Base-by-base conservation (phyloP, 768 basidiomycete genomes). In the Dioszegia hungarica region DNA sequence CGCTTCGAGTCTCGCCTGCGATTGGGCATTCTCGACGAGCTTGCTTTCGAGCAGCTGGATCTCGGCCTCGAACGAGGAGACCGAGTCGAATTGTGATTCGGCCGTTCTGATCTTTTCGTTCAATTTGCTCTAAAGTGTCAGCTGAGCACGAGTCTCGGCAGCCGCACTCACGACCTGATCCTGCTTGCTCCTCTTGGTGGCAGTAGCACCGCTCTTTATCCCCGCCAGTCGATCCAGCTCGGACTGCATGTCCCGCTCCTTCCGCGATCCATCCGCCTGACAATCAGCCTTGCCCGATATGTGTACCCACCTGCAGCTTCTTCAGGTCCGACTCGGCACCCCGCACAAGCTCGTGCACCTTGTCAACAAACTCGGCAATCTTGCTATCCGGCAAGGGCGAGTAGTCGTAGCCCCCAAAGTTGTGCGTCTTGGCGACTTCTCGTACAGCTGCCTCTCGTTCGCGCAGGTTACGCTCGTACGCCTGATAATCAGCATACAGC, bases 361-460 rank as follows among this genome's bases (percentile, higher is more conserved):
- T 82, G 9, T 84, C 77, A 24, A 85, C 79, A 72, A 95, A 93
- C 41, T 90, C 86, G 27, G 81, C 73, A 19, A 91, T 80, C 70
- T 90, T 83, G 37, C 84, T 82, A 37, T 84, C 81, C 47, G 86
- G 86, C 33, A 92, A 79, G 1, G 86, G 85, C 0, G 84, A 80
- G 46, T 84, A 80, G 50, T 83, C 84, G 70, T 83, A 91, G 0
- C 89, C 90, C 47, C 84, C 83, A 63, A 97, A 85, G 9, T 81
- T 80, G 63, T 87, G 79, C 61, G 84, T 84, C 33, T 83, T 78
- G 47, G 84, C 81, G 15, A 90, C 82, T 45, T 85, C 83, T 12
- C 82, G 83, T 54, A 97, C 85, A 22, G 86, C 78, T 14, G 81
- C 79, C 72, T 93, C 91, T 28, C 93, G 84, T 4, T 85, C 84